A percentile compares a stretch with the other conserved stretches of the same genome.
These are phyloP conservation scores for Petasospora fabianii DNA, from an alignment of 1,139 yeast genomes.

Conservation along the genomic window DNA sequence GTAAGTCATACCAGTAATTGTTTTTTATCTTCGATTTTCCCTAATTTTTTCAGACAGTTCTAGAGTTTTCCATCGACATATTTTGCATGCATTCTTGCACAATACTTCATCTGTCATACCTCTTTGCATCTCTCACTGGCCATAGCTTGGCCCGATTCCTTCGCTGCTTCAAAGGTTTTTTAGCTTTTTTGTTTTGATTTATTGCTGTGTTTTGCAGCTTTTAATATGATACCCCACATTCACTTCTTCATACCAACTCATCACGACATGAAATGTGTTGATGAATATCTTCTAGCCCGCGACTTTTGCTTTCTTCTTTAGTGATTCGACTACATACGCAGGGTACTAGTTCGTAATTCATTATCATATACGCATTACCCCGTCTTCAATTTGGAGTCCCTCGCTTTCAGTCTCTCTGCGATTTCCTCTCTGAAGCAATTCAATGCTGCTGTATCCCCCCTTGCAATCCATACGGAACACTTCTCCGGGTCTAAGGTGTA, in stretches of 20 bases:
- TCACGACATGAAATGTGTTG: not conserved
- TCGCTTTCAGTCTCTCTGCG: not conserved
- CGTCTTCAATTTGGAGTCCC: not conserved
- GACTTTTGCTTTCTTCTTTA: no score
- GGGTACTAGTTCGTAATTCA: not conserved
- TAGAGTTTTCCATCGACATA: no score
- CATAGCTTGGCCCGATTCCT: no score
- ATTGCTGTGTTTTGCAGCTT: not conserved
- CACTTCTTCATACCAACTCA: not conserved
- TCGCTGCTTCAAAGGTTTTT: no score
- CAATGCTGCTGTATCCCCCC: constrained; percentile 30
- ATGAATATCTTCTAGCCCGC: not conserved
- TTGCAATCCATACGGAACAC: constrained; percentile 37
- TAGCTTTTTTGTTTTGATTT: not conserved
- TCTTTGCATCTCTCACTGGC: no score
- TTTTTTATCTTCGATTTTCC: no score
- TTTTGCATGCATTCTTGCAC: no score
- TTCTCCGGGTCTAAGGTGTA: constrained; percentile 28
- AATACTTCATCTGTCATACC: no score
- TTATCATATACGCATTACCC: no score
- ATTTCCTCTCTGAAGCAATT: constrained; percentile 9
- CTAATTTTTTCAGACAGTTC: no score
- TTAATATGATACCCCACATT: not conserved
- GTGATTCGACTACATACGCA: no score
- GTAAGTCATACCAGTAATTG: no score